Conservation (phyloP, 495 filamentous ascomycete genomes). For the Sabuloglossum arenarium region DNA sequence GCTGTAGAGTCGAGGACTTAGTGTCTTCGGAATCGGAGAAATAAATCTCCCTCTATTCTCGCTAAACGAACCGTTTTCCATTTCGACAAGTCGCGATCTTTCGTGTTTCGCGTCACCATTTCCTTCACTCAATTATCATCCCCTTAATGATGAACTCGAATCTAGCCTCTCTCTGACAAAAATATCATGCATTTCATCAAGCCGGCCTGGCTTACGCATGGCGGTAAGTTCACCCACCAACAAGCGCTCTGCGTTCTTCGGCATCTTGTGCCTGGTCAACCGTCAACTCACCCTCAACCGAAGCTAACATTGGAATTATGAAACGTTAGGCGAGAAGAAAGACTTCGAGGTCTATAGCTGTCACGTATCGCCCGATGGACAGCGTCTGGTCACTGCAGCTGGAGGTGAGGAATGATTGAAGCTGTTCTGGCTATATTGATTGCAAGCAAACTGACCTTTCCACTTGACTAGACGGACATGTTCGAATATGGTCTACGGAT, state of each 20-base stretch:
- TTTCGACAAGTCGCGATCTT: constrained; percentile 1
- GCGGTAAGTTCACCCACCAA: constrained; percentile 30
- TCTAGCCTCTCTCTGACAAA: not conserved
- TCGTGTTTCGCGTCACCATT: not conserved
- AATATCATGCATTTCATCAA: constrained; percentile 67
- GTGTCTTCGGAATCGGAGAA: not conserved
- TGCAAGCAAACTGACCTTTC: constrained; percentile 7
- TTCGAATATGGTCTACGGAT: constrained; percentile 92
- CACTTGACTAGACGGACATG: constrained; percentile 59
- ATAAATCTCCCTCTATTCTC: not conserved
- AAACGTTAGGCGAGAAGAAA: constrained; percentile 58
- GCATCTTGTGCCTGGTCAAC: not conserved
- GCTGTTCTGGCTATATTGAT: not conserved
- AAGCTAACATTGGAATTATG: constrained; percentile 1
- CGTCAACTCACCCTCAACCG: constrained; percentile 1
- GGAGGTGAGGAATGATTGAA: constrained; percentile 42
- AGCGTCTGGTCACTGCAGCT: constrained; percentile 74
- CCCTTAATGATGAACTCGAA: not conserved
- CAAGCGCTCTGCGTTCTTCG: not conserved
- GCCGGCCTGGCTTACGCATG: constrained; percentile 83
- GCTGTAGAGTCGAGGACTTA: no score
- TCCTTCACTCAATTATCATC: not conserved
- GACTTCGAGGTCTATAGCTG: constrained; percentile 96
- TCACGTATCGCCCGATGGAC: constrained; percentile 87
- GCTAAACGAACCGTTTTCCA: no score